Conservation (phyloP, 495 filamentous ascomycete genomes). For the Durotheca rogersii region DNA sequence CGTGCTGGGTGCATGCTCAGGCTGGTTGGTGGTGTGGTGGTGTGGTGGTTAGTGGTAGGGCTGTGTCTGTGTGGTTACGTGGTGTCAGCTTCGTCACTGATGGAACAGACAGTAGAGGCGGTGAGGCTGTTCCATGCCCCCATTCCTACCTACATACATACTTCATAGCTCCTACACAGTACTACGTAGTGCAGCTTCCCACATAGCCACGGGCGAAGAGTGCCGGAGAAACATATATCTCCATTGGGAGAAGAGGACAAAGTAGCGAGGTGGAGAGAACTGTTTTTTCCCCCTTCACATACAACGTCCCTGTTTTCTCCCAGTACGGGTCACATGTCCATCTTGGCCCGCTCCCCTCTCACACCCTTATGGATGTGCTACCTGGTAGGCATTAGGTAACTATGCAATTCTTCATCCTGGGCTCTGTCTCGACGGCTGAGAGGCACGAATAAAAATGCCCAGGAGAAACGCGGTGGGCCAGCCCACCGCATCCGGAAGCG, state of each 20-base stretch:
- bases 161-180: neutral
- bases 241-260: too few relatives aligned
- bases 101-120: neutral
- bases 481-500: neutral
- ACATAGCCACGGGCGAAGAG: neutral
- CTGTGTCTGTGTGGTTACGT: too few relatives aligned
- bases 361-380: too few relatives aligned
- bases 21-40: too few relatives aligned
- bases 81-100: too few relatives aligned
- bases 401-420: too few relatives aligned
- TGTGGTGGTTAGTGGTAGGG: too few relatives aligned
- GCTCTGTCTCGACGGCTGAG: too few relatives aligned
- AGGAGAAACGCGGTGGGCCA: neutral
- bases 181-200: too few relatives aligned
- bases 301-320: constrained; percentile 9
- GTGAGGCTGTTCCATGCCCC: neutral
- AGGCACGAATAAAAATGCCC: neutral
- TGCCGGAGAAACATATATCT: neutral
- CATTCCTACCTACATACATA: neutral
- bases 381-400: too few relatives aligned
- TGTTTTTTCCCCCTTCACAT: constrained; percentile 9
- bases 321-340: neutral
- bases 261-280: too few relatives aligned
- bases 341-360: neutral
- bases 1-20: too few relatives aligned